Conservation (phyloP, 345 rosid genomes). For the Eucalyptus paniculata region DNA sequence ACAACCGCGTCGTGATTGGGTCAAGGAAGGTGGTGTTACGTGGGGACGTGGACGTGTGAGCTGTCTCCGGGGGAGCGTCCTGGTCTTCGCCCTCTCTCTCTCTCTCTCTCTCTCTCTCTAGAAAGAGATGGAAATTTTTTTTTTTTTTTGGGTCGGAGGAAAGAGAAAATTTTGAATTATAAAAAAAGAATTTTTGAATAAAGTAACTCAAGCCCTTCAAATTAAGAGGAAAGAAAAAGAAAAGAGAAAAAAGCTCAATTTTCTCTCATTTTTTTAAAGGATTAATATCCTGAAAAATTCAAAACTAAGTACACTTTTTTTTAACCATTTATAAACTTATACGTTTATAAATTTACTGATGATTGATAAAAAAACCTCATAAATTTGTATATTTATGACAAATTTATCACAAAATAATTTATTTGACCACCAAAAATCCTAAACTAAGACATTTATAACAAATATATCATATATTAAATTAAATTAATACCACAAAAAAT, state of each 20-base stretch:
- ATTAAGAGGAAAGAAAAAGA: not conserved
- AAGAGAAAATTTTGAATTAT: not conserved
- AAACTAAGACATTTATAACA: fast-evolving
- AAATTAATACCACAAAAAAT: too few species aligned
- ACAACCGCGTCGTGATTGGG: not conserved
- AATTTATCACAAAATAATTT: too few species aligned
- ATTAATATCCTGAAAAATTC: fast-evolving
- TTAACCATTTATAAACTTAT: too few species aligned
- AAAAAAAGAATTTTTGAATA: not conserved
- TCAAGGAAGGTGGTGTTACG: not conserved
- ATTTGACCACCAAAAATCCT: too few species aligned
- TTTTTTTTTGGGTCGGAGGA: not conserved
- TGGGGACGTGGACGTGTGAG: not conserved
- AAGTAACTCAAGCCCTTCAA: not conserved
- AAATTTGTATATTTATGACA: too few species aligned
- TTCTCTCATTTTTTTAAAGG: too few species aligned
- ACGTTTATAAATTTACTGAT: too few species aligned
- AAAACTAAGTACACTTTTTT: too few species aligned
- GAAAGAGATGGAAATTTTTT: not conserved
- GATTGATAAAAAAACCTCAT: too few species aligned
- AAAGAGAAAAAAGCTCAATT: too few species aligned
- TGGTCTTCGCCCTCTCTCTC: not conserved
- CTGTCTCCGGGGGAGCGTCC: not conserved
- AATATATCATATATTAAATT: too few species aligned
- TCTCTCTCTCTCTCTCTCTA: not conserved